A percentile compares a stretch with the other conserved stretches of the same genome.
These are phyloP conservation scores for Pouteria campechiana DNA, from an alignment of 179 eudicot species.

Conservation along the genomic window DNA sequence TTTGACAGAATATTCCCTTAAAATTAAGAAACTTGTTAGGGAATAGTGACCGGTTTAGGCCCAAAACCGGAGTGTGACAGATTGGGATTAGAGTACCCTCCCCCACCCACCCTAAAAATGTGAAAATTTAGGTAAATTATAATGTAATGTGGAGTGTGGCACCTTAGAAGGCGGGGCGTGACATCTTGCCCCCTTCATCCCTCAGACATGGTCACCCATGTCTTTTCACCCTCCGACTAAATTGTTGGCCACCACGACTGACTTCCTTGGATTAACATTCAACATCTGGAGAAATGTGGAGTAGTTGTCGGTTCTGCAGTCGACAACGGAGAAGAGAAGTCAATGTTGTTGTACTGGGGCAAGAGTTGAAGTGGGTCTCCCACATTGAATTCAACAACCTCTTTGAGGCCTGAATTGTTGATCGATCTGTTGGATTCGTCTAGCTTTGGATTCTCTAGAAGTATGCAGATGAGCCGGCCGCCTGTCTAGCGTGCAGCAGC, in stretches of 20 bases:
- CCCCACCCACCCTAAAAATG: too few relatives aligned
- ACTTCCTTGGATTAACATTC: slow-evolving; percentile 20
- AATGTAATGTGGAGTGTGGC: too few relatives aligned
- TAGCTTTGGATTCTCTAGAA: slow-evolving; percentile 23
- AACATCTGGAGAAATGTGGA: slow-evolving; percentile 4
- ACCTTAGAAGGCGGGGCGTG: too few relatives aligned
- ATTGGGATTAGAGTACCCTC: too few relatives aligned
- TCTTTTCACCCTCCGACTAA: slow-evolving; percentile 23
- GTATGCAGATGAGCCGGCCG: slow-evolving; percentile 50
- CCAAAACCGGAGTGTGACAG: too few relatives aligned
- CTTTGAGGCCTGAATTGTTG: slow-evolving; percentile 20
- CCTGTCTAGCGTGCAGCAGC: slow-evolving; percentile 67
- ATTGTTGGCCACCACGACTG: slow-evolving; percentile 31
- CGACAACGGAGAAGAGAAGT: slow-evolving; percentile 49
- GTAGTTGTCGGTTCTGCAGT: slow-evolving; percentile 28
- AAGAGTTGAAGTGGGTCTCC: slow-evolving; percentile 33
- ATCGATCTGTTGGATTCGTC: slow-evolving; percentile 19
- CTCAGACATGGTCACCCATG: slow-evolving; percentile 16
- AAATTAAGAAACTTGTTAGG: too few relatives aligned
- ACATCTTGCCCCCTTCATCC: too few relatives aligned
- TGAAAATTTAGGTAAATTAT: too few relatives aligned
- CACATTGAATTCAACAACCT: slow-evolving; percentile 39
- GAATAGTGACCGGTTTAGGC: too few relatives aligned
- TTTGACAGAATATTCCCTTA: too few relatives aligned
- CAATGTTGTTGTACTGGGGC: slow-evolving; percentile 21